A percentile compares a stretch with the other conserved stretches of the same genome.
Conservation (phyloP, 371 early-diverging fungal genomes). For the Mortierella sp. region DNA sequence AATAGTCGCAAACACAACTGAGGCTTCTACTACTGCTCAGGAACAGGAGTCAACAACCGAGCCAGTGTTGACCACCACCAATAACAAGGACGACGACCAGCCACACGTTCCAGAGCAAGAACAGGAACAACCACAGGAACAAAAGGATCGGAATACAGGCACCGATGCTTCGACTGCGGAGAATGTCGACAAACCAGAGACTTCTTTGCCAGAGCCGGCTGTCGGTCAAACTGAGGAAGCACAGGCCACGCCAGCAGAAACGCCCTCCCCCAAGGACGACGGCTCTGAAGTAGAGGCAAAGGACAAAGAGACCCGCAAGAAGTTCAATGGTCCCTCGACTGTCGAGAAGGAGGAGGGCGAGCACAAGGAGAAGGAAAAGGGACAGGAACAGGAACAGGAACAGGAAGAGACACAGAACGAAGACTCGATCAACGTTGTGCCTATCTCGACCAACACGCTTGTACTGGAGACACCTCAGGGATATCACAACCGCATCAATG, state of each 20-base stretch:
- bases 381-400: not conserved
- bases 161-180: not conserved
- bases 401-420: not conserved
- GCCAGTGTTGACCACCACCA: not conserved
- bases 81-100: constrained; percentile 1
- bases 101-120: constrained; percentile 22
- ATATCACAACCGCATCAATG: constrained; percentile 40
- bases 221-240: not conserved
- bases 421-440: constrained; percentile 17
- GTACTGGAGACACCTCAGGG: constrained; percentile 44
- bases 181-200: not conserved
- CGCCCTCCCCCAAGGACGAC: not conserved
- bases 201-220: no score
- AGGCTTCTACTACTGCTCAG: not conserved
- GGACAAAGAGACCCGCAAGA: not conserved
- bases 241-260: not conserved
- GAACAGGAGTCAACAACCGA: not conserved
- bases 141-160: not conserved
- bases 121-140: not conserved
- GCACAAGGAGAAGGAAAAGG: not conserved
- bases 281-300: not conserved
- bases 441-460: constrained; percentile 47
- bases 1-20: not conserved
- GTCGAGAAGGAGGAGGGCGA: not conserved
- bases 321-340: not conserved